Base-by-base conservation (phyloP, 352 stramenopile species). In the Hyaloperonospora brassicae region DNA sequence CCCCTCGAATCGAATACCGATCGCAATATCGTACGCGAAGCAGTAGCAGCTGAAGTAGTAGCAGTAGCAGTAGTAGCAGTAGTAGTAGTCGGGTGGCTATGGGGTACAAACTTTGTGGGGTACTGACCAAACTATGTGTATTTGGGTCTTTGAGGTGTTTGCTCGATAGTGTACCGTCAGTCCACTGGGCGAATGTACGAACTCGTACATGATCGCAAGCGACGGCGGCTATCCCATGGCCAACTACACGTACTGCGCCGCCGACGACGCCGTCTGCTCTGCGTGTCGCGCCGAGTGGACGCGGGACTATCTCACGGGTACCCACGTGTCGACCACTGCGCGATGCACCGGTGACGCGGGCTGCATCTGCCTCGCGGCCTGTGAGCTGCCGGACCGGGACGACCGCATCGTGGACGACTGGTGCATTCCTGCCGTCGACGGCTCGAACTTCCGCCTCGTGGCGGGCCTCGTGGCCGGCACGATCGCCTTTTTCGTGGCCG, bases 341-440 rank as follows among this genome's bases (percentile, higher is more conserved):
- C 50, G 52, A 31, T 82, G 72, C 54, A 52, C 66, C 9, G 72
- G 72, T 10, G 38, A 45, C 2, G 61, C 44, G 5, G 70, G 70
- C 35, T 82, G 72, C 60, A 63, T 82, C 13, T 82, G 72, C 34
- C 50, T 82, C 21, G 59, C 67, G 0, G 55, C 56, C 22, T 84
- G 73, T 27, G 64, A 68, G 34, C 31, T 56, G 22, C 57, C 67
- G 17, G 34, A 62, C n/a, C 64, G 59, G 8, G 52, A 64, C 40
- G 39, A 55, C 40, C 47, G 23, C 23, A 61, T 76, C 17, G 35
- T 71, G 0, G 17, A 68, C 34, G 61, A 66, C 21, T 59, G 57
- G 56, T 76, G 67, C 36, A 55, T 61, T 9, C 67, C 49, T 7
- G 55, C 60, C 2, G 52, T 70, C 10, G 34, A 54, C 17, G 51